phyloP scores from a whole-genome alignment of 1,284 basidiomycete genomes.

The Boletus mariae region DNA sequence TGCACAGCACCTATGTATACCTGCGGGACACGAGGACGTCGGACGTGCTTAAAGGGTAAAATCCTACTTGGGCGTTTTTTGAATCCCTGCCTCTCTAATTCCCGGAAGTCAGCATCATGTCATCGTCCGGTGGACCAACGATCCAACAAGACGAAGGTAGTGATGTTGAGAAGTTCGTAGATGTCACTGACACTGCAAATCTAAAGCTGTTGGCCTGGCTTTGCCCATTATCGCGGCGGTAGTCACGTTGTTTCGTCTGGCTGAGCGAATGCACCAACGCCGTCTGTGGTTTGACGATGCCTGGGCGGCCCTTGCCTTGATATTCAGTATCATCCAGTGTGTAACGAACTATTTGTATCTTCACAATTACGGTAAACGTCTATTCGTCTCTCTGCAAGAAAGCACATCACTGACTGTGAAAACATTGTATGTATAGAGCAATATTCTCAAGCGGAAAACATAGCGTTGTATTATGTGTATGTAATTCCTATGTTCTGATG shows the following conservation, averaged over 20 bases:
- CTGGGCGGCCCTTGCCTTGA: not conserved
- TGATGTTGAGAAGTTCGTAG: not conserved
- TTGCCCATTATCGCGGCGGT: conserved; percentile 1
- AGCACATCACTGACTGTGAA: not conserved
- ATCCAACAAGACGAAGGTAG: conserved; percentile 6
- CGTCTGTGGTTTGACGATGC: conserved; percentile 5
- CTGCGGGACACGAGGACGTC: not conserved
- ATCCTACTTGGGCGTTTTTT: not conserved
- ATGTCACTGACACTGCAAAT: not conserved
- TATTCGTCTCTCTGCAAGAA: not conserved
- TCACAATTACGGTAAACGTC: conserved; percentile 1
- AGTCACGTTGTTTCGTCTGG: conserved; percentile 5
- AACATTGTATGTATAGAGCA: not conserved
- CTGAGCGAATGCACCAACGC: conserved; percentile 2
- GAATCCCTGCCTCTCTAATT: not conserved
- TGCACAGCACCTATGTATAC: not conserved
- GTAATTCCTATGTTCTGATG: not conserved
- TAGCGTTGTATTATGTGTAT: conserved; percentile 7
- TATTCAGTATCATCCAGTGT: not conserved
- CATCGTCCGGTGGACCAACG: conserved; percentile 1
- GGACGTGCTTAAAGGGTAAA: not conserved
- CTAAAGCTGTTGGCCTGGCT: conserved; percentile 1
- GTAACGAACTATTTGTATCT: conserved; percentile 1
- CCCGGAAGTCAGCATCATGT: conserved; percentile 1
- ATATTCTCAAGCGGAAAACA: not conserved